Base-by-base conservation (phyloP, 495 filamentous ascomycete genomes). In the Friedmanniomyces endolithicus region DNA sequence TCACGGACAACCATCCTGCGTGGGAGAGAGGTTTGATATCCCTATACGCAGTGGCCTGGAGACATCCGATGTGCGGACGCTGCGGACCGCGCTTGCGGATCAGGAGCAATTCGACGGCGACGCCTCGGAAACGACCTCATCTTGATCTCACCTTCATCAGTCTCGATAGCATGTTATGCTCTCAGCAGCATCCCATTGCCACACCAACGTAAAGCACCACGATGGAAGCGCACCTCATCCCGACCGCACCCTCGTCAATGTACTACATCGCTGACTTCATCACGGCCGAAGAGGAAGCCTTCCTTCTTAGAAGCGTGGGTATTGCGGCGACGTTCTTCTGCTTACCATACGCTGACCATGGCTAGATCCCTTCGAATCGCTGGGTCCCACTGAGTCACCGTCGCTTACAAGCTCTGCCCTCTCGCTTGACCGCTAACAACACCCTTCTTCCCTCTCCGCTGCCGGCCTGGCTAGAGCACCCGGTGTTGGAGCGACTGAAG, bases 211-310 rank as follows among this genome's bases (percentile, higher is more conserved):
- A 41, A 14, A 47, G 12, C 44, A 4, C 12, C 4, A 25, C 23
- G 17, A 52, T 59, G 19, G 40, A 59, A 6, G 7, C 22, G 8
- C 44, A 51, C 35, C 53, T 55, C 7, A 81, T 92, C 50, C 57
- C 71, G 1, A 60, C 63, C 16, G 73, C 90, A 14, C 87, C 87
- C 1, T 65, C 76, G 1, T 72, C 78, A 43, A 82, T 85, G 55
- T 95, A 85, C 71, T 97, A 96, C 69, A 86, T 97, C 46, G 73
- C 89, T 2, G 77, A 89, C 65, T 96, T 98, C 71, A 85, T 98
- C 60, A 81, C 78, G 12, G 68, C 73, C 47, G 78, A 80, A 19
- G 90, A 96, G 69, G 90, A 96, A 68, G 59, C 72, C 2, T 53
- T 65, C 22, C 75, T 98, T 16, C 65, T 94, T 22, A 14, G 17